Conservation (phyloP, 306 rosid genomes). For the Hippophae gyantsensis region DNA sequence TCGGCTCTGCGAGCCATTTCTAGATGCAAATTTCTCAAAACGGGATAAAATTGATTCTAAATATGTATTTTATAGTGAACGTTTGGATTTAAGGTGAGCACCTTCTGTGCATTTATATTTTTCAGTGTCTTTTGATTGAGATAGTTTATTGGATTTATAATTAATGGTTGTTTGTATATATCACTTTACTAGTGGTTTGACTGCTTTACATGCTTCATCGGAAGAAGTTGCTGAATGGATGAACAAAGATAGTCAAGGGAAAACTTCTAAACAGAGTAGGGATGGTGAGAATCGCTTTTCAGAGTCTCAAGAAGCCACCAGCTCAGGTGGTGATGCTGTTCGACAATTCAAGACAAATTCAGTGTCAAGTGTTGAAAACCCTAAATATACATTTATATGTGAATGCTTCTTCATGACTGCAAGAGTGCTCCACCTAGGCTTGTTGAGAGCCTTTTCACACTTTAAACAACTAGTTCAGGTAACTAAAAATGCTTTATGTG, state of each 20-base stretch:
- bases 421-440: conserved; percentile 90
- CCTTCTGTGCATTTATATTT: conserved; percentile 16
- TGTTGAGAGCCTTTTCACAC: conserved; percentile 91
- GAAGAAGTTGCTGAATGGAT: conserved; percentile 92
- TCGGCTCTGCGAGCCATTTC: conserved; percentile 87
- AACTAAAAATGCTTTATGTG: conserved; percentile 13
- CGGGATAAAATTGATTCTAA: conserved; percentile 83
- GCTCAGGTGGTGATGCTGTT: conserved; percentile 55
- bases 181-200: conserved; percentile 59
- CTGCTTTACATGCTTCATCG: conserved; percentile 93
- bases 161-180: conserved; percentile 29
- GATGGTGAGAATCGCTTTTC: conserved; percentile 59
- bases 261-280: conserved; percentile 26
- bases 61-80: conserved; percentile 66
- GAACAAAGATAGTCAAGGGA: conserved; percentile 33
- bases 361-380: conserved; percentile 38
- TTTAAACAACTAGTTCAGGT: conserved; percentile 97
- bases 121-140: conserved; percentile 9
- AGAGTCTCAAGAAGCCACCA: conserved; percentile 84
- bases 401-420: conserved; percentile 99
- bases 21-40: conserved; percentile 80
- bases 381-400: conserved; percentile 74
- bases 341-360: conserved; percentile 33
- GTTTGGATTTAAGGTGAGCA: conserved; percentile 76
- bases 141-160: conserved; percentile 3